Percentiles rank a stretch among this genome's conserved stretches.
Evolutionary conservation across 306 rosid genomes (phyloP).

Genomic region (Arachis hypogaea): DNA sequence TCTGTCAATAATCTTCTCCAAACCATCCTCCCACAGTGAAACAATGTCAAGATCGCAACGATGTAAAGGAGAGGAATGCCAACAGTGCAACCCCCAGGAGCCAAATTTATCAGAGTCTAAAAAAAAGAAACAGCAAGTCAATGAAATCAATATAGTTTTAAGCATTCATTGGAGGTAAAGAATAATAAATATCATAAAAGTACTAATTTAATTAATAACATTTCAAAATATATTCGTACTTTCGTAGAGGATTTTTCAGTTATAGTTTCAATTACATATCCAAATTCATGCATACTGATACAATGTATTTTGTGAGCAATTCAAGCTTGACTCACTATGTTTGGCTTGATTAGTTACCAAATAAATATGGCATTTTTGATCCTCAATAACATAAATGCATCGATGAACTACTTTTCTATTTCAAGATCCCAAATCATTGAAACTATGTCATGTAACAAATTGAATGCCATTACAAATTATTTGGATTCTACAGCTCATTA

Average conservation of each 20-base stretch:
- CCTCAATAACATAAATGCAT: conserved; percentile 1
- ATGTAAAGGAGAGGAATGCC: conserved; percentile 83
- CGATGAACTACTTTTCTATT: background rate
- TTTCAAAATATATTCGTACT: conserved; percentile 1
- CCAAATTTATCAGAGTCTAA: conserved; percentile 84
- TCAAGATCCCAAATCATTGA: background rate
- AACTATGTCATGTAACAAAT: background rate
- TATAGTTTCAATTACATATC: conserved; percentile 12
- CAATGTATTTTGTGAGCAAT: background rate
- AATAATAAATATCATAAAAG: conserved; percentile 4
- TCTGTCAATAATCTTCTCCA: conserved; percentile 83
- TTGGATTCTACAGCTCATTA: conserved; percentile 12
- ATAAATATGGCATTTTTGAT: conserved; percentile 20
- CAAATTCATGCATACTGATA: conserved; percentile 33
- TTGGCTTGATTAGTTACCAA: conserved; percentile 1
- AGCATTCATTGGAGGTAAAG: conserved; percentile 25
- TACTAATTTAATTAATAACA: conserved; percentile 6
- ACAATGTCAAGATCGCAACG: conserved; percentile 56
- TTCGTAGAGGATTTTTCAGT: background rate
- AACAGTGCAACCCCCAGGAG: conserved; percentile 79
- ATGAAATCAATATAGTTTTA: conserved; percentile 19
- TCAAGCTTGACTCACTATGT: background rate
- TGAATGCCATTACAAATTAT: background rate
- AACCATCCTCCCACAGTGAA: conserved; percentile 82
- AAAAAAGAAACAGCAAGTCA: conserved; percentile 43